Percentiles rank a stretch among this genome's conserved stretches.
These are phyloP conservation scores for Colletotrichum sp. DNA, from an alignment of 2,329 filamentous ascomycete genomes.

Conservation along the genomic window DNA sequence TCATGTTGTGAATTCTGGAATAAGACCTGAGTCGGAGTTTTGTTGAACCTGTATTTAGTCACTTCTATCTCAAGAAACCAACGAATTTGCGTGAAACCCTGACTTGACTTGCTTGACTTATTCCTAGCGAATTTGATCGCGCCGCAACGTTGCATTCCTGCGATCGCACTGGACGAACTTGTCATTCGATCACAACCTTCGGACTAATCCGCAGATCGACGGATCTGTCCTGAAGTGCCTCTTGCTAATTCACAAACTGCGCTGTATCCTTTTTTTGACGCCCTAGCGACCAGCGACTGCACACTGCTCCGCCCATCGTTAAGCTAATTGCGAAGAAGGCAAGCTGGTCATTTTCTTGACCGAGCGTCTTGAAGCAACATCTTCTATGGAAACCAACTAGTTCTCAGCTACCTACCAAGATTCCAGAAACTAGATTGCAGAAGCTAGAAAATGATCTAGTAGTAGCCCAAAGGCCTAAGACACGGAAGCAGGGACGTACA, in stretches of 20 bases:
- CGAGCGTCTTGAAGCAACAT: not conserved
- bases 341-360: no score
- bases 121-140: not conserved
- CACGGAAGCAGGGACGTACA: not conserved
- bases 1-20: not conserved
- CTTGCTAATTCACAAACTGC: not conserved
- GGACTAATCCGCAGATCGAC: not conserved
- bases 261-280: not conserved
- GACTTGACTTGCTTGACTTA: not conserved
- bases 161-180: not conserved
- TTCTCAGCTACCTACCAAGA: not conserved
- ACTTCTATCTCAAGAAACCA: not conserved
- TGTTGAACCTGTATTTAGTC: accelerated
- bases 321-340: no score
- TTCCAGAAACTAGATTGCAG: not conserved
- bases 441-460: not conserved
- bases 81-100: not conserved
- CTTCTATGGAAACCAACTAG: not conserved
- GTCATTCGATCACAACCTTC: not conserved
- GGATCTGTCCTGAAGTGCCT: accelerated
- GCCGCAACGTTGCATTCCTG: not conserved
- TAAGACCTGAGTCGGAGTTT: not conserved
- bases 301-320: no score
- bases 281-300: no score
- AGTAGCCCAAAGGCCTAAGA: not conserved